Percentiles rank a stretch among this genome's conserved stretches.
Evolutionary conservation across 345 rosid species (phyloP).

Genomic region (Cochlearia excelsa): DNA sequence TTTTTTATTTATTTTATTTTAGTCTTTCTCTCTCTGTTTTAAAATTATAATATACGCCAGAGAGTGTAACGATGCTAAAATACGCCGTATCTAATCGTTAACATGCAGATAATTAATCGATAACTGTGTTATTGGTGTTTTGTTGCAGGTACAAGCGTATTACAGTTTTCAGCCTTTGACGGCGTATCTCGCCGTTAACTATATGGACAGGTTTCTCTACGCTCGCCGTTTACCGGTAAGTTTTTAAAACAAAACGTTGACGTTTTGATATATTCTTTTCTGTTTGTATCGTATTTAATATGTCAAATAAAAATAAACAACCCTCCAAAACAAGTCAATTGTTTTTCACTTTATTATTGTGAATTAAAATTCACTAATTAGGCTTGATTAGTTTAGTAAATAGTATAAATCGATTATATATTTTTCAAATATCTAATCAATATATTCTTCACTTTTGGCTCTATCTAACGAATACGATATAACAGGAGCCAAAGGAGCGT

Average conservation of each 20-base stretch:
- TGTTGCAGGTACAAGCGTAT: constrained; percentile 64
- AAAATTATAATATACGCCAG: neutral
- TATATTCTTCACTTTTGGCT: too few relatives aligned
- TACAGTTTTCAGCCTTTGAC: constrained; percentile 78
- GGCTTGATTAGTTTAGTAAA: too few relatives aligned
- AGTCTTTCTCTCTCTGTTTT: too few relatives aligned
- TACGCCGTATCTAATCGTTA: constrained; percentile 11
- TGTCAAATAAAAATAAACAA: constrained; percentile 9
- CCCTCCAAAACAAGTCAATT: constrained; percentile 14
- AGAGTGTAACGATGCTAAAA: constrained; percentile 9
- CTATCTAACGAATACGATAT: too few relatives aligned
- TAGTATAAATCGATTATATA: too few relatives aligned
- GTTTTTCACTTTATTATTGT: constrained; percentile 22
- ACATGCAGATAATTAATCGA: constrained; percentile 25
- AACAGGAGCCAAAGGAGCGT: constrained; percentile 28
- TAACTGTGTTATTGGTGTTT: constrained; percentile 13
- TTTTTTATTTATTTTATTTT: neutral
- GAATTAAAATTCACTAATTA: too few relatives aligned
- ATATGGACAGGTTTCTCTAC: constrained; percentile 81
- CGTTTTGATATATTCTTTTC: constrained; percentile 13
- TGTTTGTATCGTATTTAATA: constrained; percentile 10
- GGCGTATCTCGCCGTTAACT: constrained; percentile 96
- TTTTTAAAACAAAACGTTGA: constrained; percentile 15
- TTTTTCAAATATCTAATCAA: too few relatives aligned
- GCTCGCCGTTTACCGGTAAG: constrained; percentile 77